These are phyloP conservation scores for Hymenoscyphus salicellus DNA, from an alignment of 2,329 filamentous ascomycete species.

Conservation along the genomic window DNA sequence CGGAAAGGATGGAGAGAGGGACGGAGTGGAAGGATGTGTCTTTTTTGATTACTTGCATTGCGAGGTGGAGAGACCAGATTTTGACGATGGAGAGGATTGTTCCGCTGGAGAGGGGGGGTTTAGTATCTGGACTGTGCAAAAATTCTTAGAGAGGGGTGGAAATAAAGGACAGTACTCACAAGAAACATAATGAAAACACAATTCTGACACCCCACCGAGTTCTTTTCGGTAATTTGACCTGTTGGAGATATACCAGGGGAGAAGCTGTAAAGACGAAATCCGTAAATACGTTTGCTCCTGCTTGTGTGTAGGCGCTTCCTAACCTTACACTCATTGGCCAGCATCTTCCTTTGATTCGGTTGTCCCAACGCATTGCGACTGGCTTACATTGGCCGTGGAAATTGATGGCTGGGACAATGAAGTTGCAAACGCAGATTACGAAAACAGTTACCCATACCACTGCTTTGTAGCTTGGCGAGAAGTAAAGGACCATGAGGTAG, in stretches of 20 bases:
- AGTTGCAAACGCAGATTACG: constrained; percentile 3
- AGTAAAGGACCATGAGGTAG: constrained; percentile 2
- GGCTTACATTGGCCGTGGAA: not conserved
- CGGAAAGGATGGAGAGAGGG: not conserved
- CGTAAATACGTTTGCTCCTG: not conserved
- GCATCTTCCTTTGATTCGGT: not conserved
- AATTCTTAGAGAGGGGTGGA: not conserved
- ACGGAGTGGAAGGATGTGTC: not conserved
- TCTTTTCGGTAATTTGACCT: not conserved
- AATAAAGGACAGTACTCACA: not conserved
- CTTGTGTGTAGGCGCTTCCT: not conserved
- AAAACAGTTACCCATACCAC: not conserved
- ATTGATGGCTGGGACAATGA: not conserved
- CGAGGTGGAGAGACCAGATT: not conserved
- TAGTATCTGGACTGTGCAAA: not conserved
- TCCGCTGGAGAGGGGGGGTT: not conserved
- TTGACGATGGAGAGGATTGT: not conserved
- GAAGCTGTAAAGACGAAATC: constrained; percentile 6
- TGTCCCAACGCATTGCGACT: not conserved
- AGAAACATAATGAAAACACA: not conserved
- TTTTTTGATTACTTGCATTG: not conserved
- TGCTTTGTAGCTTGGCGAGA: not conserved
- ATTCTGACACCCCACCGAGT: not conserved
- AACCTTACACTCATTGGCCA: constrained; percentile 3
- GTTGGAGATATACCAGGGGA: constrained; percentile 3